Evolutionary conservation across 306 rosid species (phyloP), one percentile per base, ranked within the genome.

Genomic region (Malus domestica): DNA sequence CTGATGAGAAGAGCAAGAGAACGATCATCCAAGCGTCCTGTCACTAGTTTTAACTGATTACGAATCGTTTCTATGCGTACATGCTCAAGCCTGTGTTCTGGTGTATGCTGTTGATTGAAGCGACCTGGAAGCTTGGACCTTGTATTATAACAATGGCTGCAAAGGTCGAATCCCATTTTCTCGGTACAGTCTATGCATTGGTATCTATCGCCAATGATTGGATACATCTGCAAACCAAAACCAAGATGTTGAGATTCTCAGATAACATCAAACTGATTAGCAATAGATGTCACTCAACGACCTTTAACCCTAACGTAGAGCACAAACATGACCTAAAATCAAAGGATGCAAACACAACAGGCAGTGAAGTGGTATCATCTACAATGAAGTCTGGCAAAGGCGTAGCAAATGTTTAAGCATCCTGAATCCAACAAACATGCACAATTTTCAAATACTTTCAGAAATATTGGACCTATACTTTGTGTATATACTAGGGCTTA

Each of bases 41-140:
- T 70, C 27, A 82, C 60, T 73, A 85, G 68, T 64, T 84, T 76
- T 69, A 75, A 29, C 84, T 19, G 71, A 57, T 67, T 74, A 35
- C 1, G 45, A 42, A 42, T 38, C 0, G 42, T 7, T 4, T 38
- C 42, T 38, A 4, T 9, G 3, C 3, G 45, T 42, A 42, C 9
- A 38, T 38, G 45, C 45, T 42, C 3, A 42, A 42, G 45, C 12
- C 45, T 42, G 45, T 42, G 45, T 42, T 42, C 45, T 35, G 94
- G 84, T 45, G 88, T 90, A 80, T 93, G 98, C 80, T 91, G 90
- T 85, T 93, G 98, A 84, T 93, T 93, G 81, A 93, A 91, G 71
- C 97, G 93, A 67, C 98, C 98, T 0, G 96, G 98, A 83, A 85
- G 96, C 89, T 88, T 93, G 68, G 91, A 75, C 8, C 52, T 57